phyloP scores from a whole-genome alignment of 257 asterid species.

The Hygrophila difformis region DNA sequence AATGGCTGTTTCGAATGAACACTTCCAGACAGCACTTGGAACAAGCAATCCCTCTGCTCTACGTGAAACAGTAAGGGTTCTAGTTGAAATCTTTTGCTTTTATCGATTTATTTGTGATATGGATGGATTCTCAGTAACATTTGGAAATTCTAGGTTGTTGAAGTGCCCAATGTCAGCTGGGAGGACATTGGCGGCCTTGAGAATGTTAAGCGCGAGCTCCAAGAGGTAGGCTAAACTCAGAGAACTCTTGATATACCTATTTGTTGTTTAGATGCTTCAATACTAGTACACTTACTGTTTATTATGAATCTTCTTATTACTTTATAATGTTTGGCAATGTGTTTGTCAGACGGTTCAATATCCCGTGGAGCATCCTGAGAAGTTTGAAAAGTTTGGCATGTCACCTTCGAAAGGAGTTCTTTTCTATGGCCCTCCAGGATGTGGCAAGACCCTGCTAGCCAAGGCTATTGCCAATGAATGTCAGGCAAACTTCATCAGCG shows the following conservation, averaged over 20 bases:
- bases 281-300: not conserved
- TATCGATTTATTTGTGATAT: not conserved
- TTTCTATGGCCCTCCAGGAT: slow-evolving; percentile 6
- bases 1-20: slow-evolving; percentile 5
- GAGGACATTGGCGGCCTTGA: slow-evolving; percentile 4
- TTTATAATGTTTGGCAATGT: not conserved
- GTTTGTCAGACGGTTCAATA: slow-evolving; percentile 4
- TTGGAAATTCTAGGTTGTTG: not conserved
- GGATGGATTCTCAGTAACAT: not conserved
- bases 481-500: slow-evolving; percentile 6
- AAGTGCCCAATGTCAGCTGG: slow-evolving; percentile 5
- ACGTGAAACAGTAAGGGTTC: not conserved
- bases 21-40: slow-evolving; percentile 8
- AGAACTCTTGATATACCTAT: too few relatives aligned
- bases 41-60: slow-evolving; percentile 7
- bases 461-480: slow-evolving; percentile 9
- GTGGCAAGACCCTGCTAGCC: slow-evolving; percentile 6
- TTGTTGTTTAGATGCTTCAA: not conserved
- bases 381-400: slow-evolving; percentile 7
- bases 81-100: too few relatives aligned
- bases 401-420: slow-evolving; percentile 6
- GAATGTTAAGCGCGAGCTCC: slow-evolving; percentile 4
- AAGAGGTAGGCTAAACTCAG: not conserved
- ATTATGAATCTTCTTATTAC: too few relatives aligned
- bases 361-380: slow-evolving; percentile 6